Base-by-base conservation (phyloP, 805 yeast genomes). In the Vanderwaltozyma polyspora region DNA sequence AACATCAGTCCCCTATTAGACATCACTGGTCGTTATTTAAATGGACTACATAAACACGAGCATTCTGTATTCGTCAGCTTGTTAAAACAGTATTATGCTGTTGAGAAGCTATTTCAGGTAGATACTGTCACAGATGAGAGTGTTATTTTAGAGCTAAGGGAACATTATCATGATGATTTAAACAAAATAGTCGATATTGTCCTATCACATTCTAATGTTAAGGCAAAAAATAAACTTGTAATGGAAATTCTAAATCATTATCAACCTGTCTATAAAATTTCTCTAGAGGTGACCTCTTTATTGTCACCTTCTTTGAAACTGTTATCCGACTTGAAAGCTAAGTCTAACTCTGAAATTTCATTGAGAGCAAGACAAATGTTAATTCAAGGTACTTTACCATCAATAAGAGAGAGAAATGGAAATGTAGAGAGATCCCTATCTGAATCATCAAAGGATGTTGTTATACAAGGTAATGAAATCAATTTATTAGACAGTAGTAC, bases 311-410 rank as follows among this genome's bases (percentile, higher is more conserved):
- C 83, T 3, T 72, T 91, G 65, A 79, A 77, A 60, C 66, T 73
- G 35, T 67, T 91, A 47, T 94, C 86, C 35, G 91, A 82, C 57
- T 71, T 91, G 44, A 96, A 87, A 49, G 72, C 91, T 19, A 79
- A 95, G 57, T 74, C 84, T 7, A 76, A 95, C 23, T 87, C 94
- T 18, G 86, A 86, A 67, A 95, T 89, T 32, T 83, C 95, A 18
- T 67, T 91, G 52, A 85, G 83, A 60, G 96, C 96, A 1, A 77
- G 96, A 57, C 97, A 93, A 64, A 79, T 93, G 39, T 72, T 91
- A 51, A 93, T 91, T 51, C 94, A 86, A 67, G 89, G 96, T 58
- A 84, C 97, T 22, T 70, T 91, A 63, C 99, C 99, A 25, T 86
- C 97, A 4, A 78, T 86, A 43, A 77, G 81, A 60, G 98, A 93